Conservation (phyloP, 202 grass and related monocot species). For the Brachypodium distachyon region DNA sequence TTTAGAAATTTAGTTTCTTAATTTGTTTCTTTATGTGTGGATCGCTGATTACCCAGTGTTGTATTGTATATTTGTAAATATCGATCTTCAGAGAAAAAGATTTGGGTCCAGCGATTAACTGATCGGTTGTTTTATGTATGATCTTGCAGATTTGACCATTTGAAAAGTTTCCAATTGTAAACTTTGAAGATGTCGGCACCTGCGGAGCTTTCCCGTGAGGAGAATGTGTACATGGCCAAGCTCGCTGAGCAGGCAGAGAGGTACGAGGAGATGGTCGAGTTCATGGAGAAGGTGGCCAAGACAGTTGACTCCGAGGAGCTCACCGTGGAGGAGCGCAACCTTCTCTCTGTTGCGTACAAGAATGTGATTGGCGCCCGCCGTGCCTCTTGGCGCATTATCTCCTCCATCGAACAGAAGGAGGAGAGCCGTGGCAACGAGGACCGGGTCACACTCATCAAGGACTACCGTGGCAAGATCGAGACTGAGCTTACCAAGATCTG, state of each 20-base stretch:
- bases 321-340: constrained; percentile 81
- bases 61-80: background rate
- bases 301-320: constrained; percentile 59
- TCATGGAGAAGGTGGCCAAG: constrained; percentile 85
- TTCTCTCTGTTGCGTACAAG: constrained; percentile 78
- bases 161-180: background rate
- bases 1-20: background rate
- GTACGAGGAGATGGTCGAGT: constrained; percentile 89
- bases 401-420: constrained; percentile 78
- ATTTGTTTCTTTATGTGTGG: background rate
- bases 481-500: constrained; percentile 74
- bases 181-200: constrained; percentile 47
- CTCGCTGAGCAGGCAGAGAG: constrained; percentile 75
- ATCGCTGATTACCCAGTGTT: background rate
- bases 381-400: constrained; percentile 78
- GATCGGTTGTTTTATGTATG: background rate
- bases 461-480: constrained; percentile 72
- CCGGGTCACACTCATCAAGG: constrained; percentile 57
- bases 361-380: constrained; percentile 72
- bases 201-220: constrained; percentile 59
- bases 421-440: constrained; percentile 73
- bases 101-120: background rate
- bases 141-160: constrained; percentile 24
- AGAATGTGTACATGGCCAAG: constrained; percentile 90
- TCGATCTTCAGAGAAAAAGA: background rate